Percentiles rank a stretch among this genome's conserved stretches.
phyloP scores from a whole-genome alignment of 2,329 filamentous ascomycete genomes.

The Colletotrichum musicola region DNA sequence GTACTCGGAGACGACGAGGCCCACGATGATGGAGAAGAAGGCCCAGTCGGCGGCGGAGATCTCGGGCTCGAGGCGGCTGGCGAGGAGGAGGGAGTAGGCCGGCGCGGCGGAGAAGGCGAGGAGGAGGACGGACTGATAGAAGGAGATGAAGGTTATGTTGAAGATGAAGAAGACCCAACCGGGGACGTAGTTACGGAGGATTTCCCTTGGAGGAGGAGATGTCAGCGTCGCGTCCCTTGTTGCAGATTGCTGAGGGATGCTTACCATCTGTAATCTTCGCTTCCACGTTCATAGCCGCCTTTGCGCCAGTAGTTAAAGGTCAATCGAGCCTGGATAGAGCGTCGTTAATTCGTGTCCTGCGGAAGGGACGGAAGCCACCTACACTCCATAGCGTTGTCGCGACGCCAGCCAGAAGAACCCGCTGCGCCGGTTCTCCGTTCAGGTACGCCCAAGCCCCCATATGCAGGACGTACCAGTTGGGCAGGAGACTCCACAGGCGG shows the following conservation, averaged over 20 bases:
- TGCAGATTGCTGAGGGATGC: slow-evolving; percentile 28
- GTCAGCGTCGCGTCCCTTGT: slow-evolving; percentile 38
- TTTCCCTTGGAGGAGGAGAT: slow-evolving; percentile 62
- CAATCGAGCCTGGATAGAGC: slow-evolving; percentile 71
- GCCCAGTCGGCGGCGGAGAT: slow-evolving; percentile 59
- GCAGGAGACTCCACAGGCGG: slow-evolving; percentile 90
- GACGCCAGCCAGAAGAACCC: slow-evolving; percentile 78
- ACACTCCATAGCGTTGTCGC: slow-evolving; percentile 86
- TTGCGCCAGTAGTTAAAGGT: slow-evolving; percentile 98
- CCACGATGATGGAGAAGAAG: slow-evolving; percentile 61
- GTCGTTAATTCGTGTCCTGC: slow-evolving; percentile 41
- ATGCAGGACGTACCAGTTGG: slow-evolving; percentile 87
- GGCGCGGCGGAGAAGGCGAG: slow-evolving; percentile 80
- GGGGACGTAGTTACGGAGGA: slow-evolving; percentile 76
- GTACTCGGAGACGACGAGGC: slow-evolving; percentile 74
- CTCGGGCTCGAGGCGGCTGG: slow-evolving; percentile 71
- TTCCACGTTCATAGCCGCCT: slow-evolving; percentile 89
- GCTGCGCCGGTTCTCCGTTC: slow-evolving; percentile 75
- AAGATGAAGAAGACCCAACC: slow-evolving; percentile 81
- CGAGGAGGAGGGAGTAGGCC: slow-evolving; percentile 84
- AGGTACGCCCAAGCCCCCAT: slow-evolving; percentile 86
- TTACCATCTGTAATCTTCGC: slow-evolving; percentile 93
- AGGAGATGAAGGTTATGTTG: slow-evolving; percentile 90
- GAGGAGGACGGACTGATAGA: slow-evolving; percentile 85
- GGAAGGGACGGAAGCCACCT: slow-evolving; percentile 48